Conservation (phyloP, 2,329 filamentous ascomycete species). For the Drechslerella dactyloides region DNA sequence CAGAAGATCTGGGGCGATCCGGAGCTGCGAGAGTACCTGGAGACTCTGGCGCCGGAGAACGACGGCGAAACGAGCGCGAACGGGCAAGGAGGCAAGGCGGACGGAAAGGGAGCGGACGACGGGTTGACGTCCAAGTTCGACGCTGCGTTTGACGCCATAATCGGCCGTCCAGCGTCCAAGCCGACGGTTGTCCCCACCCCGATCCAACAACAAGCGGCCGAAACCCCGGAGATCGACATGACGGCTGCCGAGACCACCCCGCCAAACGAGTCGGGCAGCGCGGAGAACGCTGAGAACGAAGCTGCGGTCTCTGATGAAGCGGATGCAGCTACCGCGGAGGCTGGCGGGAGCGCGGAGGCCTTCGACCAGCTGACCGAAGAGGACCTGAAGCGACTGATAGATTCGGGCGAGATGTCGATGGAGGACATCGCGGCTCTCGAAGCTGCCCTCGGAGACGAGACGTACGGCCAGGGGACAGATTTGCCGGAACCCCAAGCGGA, state of each 20-base stretch:
- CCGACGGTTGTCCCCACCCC: neutral
- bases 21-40: constrained; percentile 31
- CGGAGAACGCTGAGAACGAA: constrained; percentile 27
- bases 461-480: constrained; percentile 7
- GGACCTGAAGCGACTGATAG: constrained; percentile 21
- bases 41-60: constrained; percentile 26
- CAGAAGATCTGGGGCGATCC: constrained; percentile 44
- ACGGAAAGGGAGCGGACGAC: constrained; percentile 15
- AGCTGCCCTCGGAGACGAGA: constrained; percentile 23
- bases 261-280: neutral
- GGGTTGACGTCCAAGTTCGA: constrained; percentile 40
- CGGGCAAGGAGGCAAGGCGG: neutral
- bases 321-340: constrained; percentile 20
- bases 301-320: constrained; percentile 6
- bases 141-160: constrained; percentile 45
- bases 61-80: neutral
- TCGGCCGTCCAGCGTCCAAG: constrained; percentile 21
- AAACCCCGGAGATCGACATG: neutral
- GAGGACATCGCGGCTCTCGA: constrained; percentile 42
- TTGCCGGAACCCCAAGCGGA: neutral
- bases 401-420: constrained; percentile 37
- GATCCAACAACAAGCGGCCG: neutral
- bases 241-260: neutral
- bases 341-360: neutral
- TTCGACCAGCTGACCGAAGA: constrained; percentile 23